Base-by-base conservation (phyloP, 2,329 filamentous ascomycete species). In the Ilyonectria mors-panacis region DNA sequence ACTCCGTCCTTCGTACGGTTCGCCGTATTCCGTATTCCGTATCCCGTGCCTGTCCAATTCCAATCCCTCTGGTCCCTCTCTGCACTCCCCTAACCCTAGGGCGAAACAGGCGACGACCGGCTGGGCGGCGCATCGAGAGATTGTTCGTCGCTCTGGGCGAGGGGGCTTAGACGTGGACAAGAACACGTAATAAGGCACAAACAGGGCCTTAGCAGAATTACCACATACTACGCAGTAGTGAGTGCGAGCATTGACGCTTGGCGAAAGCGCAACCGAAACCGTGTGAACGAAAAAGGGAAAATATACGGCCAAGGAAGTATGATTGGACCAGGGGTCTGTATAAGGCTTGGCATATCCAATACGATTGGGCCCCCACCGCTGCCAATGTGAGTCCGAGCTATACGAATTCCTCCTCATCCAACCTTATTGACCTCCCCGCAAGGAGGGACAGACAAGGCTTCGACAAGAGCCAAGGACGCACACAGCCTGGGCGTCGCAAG, bases 351-450 rank as follows among this genome's bases (percentile, higher is more conserved):
- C 17, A n/a, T 35, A 48, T 45, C 26, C 59, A 62, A 21, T 33
- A 45, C 58, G 56, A 65, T 70, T 70, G 68, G 66, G n/a, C 28
- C 33, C 28, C 21, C 17, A 13, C 17, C 9, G 13, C 15, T 48
- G 57, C 63, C 50, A 65, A 47, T 53, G n/a, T 35, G 39, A 42
- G n/a, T 72, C 44, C 73, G 73, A 75, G 39, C 30, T 64, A 73
- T 75, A 75, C 73, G 73, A 75, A 75, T 73, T 75, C 67, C 58
- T 58, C 65, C 47, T 59, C 55, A 45, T 50, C 44, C 63, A 65
- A 69, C 67, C 62, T 50, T 65, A 62, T 66, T 61, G 53, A 26
- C 28, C 28, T 54, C 42, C 53, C 53, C 51, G 44, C 42, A 33
- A 19, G 7, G 39, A 28, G 13, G n/a, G n/a, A 30, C 33, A 54